Conservation (phyloP, 331 rosid genomes). For the Rosa hybrid region DNA sequence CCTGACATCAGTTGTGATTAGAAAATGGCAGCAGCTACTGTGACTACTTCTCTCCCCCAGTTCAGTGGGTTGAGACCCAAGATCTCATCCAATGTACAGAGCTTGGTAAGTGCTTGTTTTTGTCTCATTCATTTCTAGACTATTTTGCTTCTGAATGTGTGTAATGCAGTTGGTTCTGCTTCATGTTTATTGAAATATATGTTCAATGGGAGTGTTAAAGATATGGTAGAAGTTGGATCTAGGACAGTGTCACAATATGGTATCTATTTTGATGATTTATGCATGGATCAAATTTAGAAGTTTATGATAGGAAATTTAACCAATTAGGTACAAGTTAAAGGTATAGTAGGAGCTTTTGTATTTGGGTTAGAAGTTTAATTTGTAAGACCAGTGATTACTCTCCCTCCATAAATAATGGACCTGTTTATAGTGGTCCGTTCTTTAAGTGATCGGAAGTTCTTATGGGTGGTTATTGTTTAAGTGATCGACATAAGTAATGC, state of each 20-base stretch:
- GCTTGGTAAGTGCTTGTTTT: constrained; percentile 44
- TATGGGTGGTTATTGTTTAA: neutral
- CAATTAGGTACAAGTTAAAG: neutral
- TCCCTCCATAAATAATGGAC: too few species aligned
- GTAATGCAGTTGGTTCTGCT: neutral
- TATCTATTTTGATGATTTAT: neutral
- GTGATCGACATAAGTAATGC: neutral
- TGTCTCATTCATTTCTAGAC: neutral
- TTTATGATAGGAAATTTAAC: neutral
- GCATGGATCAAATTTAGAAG: neutral
- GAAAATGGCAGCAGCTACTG: constrained; percentile 67
- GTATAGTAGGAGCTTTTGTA: neutral
- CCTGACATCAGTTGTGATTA: neutral
- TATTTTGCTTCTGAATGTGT: neutral
- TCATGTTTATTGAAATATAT: neutral
- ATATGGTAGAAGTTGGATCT: neutral
- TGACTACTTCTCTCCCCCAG: constrained; percentile 73
- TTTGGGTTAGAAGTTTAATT: neutral
- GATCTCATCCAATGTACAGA: constrained; percentile 52
- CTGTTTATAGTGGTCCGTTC: neutral
- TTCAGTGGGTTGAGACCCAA: constrained; percentile 75
- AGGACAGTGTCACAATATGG: neutral
- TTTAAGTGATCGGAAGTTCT: neutral
- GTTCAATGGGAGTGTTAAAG: neutral
- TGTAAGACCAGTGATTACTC: too few species aligned